phyloP scores from a whole-genome alignment of 2,329 filamentous ascomycete genomes.

The Pseudophaeomoniella oleicola region DNA sequence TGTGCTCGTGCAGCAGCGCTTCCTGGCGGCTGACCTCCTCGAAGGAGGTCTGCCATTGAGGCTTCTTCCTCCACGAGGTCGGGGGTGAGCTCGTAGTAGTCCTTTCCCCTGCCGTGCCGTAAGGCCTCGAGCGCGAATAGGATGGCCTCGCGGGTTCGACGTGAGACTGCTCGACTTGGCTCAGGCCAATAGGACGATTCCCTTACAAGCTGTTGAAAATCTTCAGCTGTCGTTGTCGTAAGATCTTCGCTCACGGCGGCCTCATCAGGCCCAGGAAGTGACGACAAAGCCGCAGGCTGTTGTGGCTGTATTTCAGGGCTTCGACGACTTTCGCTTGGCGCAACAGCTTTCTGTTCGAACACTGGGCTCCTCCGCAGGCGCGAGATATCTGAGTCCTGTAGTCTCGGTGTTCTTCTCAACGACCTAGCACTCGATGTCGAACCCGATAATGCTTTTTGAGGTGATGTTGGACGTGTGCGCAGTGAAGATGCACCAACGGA shows the following conservation, averaged over 20 bases:
- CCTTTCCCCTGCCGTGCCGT: conserved; percentile 27
- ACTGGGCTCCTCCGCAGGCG: conserved; percentile 14
- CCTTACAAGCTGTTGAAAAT: conserved; percentile 17
- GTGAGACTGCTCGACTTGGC: conserved; percentile 51
- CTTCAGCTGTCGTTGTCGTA: conserved; percentile 13
- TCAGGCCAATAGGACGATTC: conserved; percentile 32
- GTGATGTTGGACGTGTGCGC: conserved; percentile 22
- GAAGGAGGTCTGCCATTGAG: conserved; percentile 74
- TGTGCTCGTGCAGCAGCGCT: conserved; percentile 32
- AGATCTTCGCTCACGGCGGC: conserved; percentile 2
- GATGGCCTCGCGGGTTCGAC: conserved; percentile 75
- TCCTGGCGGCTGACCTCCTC: conserved; percentile 33
- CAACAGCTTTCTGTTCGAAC: conserved; percentile 2
- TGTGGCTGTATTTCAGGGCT: conserved; percentile 6
- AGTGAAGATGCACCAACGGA: conserved; percentile 24
- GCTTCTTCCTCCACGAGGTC: conserved; percentile 80
- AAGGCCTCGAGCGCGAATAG: conserved; percentile 82
- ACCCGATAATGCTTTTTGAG: conserved; percentile 28
- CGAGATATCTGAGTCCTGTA: conserved; percentile 28
- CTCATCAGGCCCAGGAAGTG: conserved; percentile 5
- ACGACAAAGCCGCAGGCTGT: conserved; percentile 5
- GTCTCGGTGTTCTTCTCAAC: conserved; percentile 38
- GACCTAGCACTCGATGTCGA: conserved; percentile 36
- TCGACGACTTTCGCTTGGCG: conserved; percentile 14
- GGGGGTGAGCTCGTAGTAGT: conserved; percentile 60